Evolutionary conservation across 768 basidiomycete genomes (phyloP), one percentile per base, ranked within the genome.

Genomic region (Xerocomellus dryophilus): DNA sequence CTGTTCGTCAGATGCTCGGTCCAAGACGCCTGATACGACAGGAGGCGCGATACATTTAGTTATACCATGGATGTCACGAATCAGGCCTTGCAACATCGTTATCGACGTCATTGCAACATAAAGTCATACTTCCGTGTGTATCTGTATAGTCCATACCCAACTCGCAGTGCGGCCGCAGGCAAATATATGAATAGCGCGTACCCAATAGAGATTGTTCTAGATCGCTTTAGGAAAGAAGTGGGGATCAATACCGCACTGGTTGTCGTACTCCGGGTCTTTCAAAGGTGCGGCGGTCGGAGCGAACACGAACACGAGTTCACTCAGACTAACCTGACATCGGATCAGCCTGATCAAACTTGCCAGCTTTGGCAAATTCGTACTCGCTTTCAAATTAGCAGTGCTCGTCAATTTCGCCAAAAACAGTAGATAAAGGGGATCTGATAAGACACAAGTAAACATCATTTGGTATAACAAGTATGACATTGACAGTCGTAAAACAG

Each of bases 1-100:
- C 76, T 98, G 17, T 97, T 98, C 63, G 85, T 96, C 20, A 73
- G 81, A 51, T 80, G 86, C 43, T 71, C 78, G 17, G 69, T 92
- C 35, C 64, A 70, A 4, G 71, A 76, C 27, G 67, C 54, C 0
- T 71, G 17, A 27, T 23, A 2, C 2, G 18, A 31, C 47, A 14
- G 36, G 29, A 21, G 21, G 15, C 20, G 10, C 15, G 21, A 5
- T 10, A 32, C 8, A 18, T 14, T 23, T 11, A 18, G 23, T 15
- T 3, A 10, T 27, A 8, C 25, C 44, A 18, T 47, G 12, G 3
- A 29, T 17, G 17, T 29, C 41, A 17, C 9, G 14, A 40, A 29
- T 5, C 18, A 10, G 14, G 4, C 27, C 7, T 29, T 3, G 27
- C 35, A 15, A 18, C n/a, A 27, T 25, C n/a, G 35, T 12, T 41